Conservation (phyloP, 495 filamentous ascomycete genomes). For the Hypoxylon intermedium region DNA sequence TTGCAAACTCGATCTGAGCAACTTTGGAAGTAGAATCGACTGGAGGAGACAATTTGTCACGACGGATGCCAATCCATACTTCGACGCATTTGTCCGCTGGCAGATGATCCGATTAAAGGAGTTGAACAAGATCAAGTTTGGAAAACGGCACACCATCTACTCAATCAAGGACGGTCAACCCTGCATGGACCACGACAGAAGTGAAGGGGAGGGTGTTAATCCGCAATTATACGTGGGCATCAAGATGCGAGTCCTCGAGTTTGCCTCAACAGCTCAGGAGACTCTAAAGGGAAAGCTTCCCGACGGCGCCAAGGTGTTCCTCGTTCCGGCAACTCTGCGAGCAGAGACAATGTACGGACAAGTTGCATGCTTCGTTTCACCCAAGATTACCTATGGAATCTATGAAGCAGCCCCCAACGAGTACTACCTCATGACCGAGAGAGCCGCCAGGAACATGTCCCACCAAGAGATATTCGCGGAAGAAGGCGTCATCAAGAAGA, state of each 20-base stretch:
- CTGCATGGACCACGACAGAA: slow-evolving; percentile 96
- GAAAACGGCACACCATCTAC: slow-evolving; percentile 93
- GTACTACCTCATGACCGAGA: slow-evolving; percentile 83
- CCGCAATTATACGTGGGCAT: slow-evolving; percentile 93
- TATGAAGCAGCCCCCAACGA: slow-evolving; percentile 85
- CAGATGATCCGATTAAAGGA: slow-evolving; percentile 94
- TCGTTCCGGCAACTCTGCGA: slow-evolving; percentile 89
- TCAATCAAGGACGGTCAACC: slow-evolving; percentile 96
- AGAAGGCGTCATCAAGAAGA: slow-evolving; percentile 76
- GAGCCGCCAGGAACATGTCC: slow-evolving; percentile 94
- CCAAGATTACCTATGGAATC: slow-evolving; percentile 87
- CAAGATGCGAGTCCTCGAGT: slow-evolving; percentile 89
- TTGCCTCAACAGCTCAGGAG: slow-evolving; percentile 73
- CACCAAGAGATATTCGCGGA: slow-evolving; percentile 85
- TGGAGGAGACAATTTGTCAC: slow-evolving; percentile 93
- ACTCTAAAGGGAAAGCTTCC: slow-evolving; percentile 80
- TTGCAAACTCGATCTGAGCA: slow-evolving; percentile 79
- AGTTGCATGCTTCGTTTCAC: slow-evolving; percentile 93
- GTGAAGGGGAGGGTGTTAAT: slow-evolving; percentile 86
- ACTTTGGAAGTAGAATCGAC: slow-evolving; percentile 85
- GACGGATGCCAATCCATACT: slow-evolving; percentile 96
- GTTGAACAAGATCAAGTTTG: slow-evolving; percentile 91
- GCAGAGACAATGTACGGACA: slow-evolving; percentile 99
- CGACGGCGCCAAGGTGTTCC: slow-evolving; percentile 79
- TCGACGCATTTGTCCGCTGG: slow-evolving; percentile 94